Percentiles rank a stretch among this genome's conserved stretches.
Conservation (phyloP, 2,329 filamentous ascomycete species). For the Trichoderma sp. region DNA sequence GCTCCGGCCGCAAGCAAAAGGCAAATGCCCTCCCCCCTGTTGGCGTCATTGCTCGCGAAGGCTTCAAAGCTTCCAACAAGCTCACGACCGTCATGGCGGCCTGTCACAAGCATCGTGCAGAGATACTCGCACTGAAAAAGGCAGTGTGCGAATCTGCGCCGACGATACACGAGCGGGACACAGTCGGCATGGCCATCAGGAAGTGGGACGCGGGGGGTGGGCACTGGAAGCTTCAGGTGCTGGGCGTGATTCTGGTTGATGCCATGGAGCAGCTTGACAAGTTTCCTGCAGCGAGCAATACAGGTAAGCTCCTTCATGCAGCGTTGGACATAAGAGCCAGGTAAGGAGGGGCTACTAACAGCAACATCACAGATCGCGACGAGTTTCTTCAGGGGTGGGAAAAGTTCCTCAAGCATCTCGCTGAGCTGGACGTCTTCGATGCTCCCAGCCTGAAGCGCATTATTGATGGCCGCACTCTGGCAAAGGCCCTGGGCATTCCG, state of each 20-base stretch:
- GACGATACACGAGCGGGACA: conserved; percentile 58
- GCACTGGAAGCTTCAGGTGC: conserved; percentile 71
- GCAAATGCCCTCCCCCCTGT: conserved; percentile 53
- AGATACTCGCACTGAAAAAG: conserved; percentile 66
- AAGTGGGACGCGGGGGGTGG: conserved; percentile 64
- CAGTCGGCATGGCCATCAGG: conserved; percentile 73
- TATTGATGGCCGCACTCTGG: conserved; percentile 75
- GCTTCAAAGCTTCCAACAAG: conserved; percentile 78
- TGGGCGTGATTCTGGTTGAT: conserved; percentile 69
- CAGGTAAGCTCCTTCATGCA: conserved; percentile 5
- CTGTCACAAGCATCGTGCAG: conserved; percentile 61
- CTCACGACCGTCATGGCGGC: conserved; percentile 67
- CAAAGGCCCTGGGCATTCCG: conserved; percentile 66
- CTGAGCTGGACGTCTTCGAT: conserved; percentile 58
- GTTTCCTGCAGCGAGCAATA: conserved; percentile 34
- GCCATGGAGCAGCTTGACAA: conserved; percentile 48
- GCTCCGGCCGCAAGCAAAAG: conserved; percentile 52
- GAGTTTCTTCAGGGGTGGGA: conserved; percentile 56
- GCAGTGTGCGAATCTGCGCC: conserved; percentile 51
- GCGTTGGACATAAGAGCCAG: too few species aligned
- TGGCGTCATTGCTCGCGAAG: conserved; percentile 66
- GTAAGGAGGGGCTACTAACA: too few species aligned
- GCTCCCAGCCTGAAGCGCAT: conserved; percentile 62
- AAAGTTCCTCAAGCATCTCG: conserved; percentile 57
- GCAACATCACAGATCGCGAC: conserved; percentile 44